These are phyloP conservation scores for Rhododendron vialii DNA, from an alignment of 148 eudicot genomes.

Conservation along the genomic window DNA sequence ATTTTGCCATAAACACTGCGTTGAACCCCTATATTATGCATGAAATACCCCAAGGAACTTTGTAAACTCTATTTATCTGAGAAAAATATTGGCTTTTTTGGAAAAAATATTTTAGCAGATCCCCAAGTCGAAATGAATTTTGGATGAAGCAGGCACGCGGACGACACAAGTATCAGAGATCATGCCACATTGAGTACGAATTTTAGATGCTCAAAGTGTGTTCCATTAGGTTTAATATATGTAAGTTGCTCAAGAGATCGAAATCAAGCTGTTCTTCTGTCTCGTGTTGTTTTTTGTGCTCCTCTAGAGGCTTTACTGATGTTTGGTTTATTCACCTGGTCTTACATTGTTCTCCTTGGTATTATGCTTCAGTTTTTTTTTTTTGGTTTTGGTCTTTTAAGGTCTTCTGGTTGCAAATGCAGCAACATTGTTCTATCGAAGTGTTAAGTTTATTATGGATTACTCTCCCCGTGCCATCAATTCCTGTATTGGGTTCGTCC, in stretches of 20 bases:
- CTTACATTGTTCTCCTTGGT: neutral
- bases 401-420: neutral
- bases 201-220: too few relatives aligned
- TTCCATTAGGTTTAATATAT: too few relatives aligned
- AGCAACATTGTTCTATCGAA: neutral
- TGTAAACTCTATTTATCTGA: neutral
- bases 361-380: neutral
- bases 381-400: too few relatives aligned
- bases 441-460: neutral
- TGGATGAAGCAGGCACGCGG: neutral
- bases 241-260: too few relatives aligned
- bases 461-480: neutral
- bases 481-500: neutral
- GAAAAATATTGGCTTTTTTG: neutral
- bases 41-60: neutral
- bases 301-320: neutral
- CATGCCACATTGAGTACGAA: neutral
- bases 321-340: neutral
- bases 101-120: too few relatives aligned
- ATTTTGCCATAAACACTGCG: neutral
- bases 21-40: neutral
- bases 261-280: too few relatives aligned
- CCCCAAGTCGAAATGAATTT: neutral
- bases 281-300: too few relatives aligned
- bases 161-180: neutral